Percentiles rank a stretch among this genome's conserved stretches.
These are phyloP conservation scores for Collybia sp. DNA, from an alignment of 768 basidiomycete genomes.

Conservation along the genomic window DNA sequence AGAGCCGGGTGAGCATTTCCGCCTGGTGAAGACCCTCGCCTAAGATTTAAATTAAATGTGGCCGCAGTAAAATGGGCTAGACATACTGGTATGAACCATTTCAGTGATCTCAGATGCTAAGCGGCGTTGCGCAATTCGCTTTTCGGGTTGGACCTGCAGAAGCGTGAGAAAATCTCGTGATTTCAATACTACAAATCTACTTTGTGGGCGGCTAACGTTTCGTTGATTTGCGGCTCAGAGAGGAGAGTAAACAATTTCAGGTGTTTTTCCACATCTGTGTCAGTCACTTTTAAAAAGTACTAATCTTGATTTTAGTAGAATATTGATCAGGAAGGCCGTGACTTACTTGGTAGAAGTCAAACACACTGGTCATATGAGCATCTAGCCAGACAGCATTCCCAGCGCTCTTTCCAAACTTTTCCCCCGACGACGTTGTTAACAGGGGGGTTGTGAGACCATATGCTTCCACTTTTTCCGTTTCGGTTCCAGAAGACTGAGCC, in stretches of 20 bases:
- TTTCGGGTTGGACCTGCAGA: constrained; percentile 34
- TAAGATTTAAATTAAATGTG: constrained; percentile 10
- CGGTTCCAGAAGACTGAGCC: constrained; percentile 12
- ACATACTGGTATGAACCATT: constrained; percentile 39
- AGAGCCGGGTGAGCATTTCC: constrained; percentile 35
- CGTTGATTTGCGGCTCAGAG: constrained; percentile 48
- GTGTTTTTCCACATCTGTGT: constrained; percentile 76
- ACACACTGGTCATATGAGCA: constrained; percentile 69
- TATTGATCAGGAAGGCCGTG: not conserved
- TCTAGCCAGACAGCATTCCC: constrained; percentile 96
- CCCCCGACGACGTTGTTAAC: constrained; percentile 81
- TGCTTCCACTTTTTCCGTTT: constrained; percentile 28
- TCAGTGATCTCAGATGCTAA: constrained; percentile 52
- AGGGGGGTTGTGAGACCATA: constrained; percentile 94
- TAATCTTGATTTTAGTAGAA: constrained; percentile 21
- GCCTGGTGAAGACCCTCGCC: constrained; percentile 35
- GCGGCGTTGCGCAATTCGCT: constrained; percentile 40
- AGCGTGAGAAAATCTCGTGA: not conserved
- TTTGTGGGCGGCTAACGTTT: constrained; percentile 55
- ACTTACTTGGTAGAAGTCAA: constrained; percentile 91
- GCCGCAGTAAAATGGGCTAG: not conserved
- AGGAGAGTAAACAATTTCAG: constrained; percentile 83
- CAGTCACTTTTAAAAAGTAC: constrained; percentile 86
- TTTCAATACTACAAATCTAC: not conserved
- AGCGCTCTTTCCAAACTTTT: constrained; percentile 97